Percentiles rank a stretch among this genome's conserved stretches.
Evolutionary conservation across 139 green algal species (phyloP).

Genomic region (Zygnema circumcarinatum): DNA sequence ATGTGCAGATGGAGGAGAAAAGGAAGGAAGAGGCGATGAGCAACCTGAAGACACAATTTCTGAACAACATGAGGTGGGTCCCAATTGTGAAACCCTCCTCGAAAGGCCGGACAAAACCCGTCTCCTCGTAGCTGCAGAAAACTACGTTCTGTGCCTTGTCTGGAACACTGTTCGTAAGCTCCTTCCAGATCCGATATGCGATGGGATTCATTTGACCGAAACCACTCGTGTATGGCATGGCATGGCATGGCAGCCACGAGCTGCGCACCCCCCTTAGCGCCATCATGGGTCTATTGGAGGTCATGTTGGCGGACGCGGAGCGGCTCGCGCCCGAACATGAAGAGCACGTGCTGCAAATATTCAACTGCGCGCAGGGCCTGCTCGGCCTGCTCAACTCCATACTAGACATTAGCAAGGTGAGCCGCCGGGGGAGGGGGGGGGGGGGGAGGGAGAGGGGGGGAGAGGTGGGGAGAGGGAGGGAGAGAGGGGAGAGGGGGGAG

Average conservation of each 20-base stretch:
- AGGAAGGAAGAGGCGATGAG: background rate
- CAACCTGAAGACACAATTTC: constrained; percentile 10
- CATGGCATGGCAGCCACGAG: constrained; percentile 24
- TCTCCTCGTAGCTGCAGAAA: too few relatives aligned
- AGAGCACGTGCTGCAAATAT: background rate
- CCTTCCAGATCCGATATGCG: too few relatives aligned
- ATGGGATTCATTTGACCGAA: too few relatives aligned
- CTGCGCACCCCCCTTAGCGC: constrained; percentile 5
- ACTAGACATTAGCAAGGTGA: constrained; percentile 24
- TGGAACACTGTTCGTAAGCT: too few relatives aligned
- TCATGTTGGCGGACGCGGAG: background rate
- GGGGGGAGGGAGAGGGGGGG: too few relatives aligned
- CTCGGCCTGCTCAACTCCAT: constrained; percentile 21
- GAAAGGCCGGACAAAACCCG: too few relatives aligned
- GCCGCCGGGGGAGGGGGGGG: too few relatives aligned
- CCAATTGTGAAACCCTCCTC: too few relatives aligned
- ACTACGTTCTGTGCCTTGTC: too few relatives aligned
- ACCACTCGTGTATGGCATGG: too few relatives aligned
- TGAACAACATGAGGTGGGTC: constrained; percentile 3
- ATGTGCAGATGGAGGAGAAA: background rate
- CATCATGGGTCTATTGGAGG: constrained; percentile 21
- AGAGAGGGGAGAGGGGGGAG: too few relatives aligned
- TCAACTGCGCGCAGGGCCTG: background rate
- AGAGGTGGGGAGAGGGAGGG: too few relatives aligned
- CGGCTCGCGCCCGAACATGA: background rate